Percentiles rank a stretch among this genome's conserved stretches.
Conservation (phyloP, 2,329 filamentous ascomycete species). For the Colletotrichum liaoningense region DNA sequence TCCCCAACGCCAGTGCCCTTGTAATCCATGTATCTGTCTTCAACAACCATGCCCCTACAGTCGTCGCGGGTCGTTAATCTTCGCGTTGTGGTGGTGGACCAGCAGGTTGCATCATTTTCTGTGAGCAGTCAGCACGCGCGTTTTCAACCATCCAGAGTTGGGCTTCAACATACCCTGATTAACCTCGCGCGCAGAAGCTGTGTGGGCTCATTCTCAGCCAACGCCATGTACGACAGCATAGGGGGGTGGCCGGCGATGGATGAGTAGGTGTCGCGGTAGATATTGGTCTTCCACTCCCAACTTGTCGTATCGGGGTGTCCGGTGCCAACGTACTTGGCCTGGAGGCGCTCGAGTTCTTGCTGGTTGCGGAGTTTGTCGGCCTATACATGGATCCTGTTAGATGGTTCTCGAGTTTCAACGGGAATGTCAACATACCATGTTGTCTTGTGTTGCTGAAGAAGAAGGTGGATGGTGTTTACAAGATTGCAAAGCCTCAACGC, state of each 20-base stretch:
- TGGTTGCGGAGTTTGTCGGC: constrained; percentile 98
- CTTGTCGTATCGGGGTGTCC: constrained; percentile 97
- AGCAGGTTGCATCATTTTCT: constrained; percentile 76
- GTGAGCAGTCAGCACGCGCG: not conserved
- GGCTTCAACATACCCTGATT: constrained; percentile 70
- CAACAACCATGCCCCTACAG: not conserved
- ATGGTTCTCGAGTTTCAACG: too few relatives aligned
- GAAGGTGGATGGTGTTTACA: not conserved
- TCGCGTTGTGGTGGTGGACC: constrained; percentile 69
- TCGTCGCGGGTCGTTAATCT: constrained; percentile 41
- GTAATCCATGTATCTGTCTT: not conserved
- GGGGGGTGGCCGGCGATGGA: constrained; percentile 92
- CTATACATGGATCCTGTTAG: constrained; percentile 51
- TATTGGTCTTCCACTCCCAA: constrained; percentile 97
- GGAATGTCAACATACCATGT: constrained; percentile 10
- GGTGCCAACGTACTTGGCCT: constrained; percentile 95
- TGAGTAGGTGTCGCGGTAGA: constrained; percentile 91
- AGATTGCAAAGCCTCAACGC: not conserved
- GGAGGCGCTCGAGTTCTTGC: constrained; percentile 96
- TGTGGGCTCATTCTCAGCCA: constrained; percentile 87
- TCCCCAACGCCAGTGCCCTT: constrained; percentile 22
- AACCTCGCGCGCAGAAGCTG: constrained; percentile 83
- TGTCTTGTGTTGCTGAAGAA: not conserved
- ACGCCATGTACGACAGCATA: constrained; percentile 86
- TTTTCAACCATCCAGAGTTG: not conserved